These are phyloP conservation scores for Batrachochytrium dendrobatidis DNA, from an alignment of 371 early-diverging fungal species.

Conservation along the genomic window DNA sequence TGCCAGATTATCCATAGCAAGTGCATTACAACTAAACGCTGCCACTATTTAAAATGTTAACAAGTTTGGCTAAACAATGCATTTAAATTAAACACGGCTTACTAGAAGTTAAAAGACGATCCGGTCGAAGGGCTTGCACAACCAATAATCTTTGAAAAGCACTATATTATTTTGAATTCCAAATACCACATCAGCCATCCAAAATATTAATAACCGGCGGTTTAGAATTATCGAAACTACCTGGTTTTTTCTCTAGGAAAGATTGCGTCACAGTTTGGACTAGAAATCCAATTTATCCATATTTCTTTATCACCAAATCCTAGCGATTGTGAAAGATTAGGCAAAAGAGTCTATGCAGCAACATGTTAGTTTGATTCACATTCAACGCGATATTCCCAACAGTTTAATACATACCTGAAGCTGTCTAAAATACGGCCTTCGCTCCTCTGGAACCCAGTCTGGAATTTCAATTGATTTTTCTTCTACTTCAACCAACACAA, in stretches of 20 bases:
- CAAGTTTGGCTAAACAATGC: not conserved
- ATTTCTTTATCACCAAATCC: conserved; percentile 23
- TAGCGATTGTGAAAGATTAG: conserved; percentile 15
- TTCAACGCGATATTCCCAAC: conserved; percentile 1
- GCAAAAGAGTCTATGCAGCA: conserved; percentile 10
- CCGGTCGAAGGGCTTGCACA: conserved; percentile 41
- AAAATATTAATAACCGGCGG: not conserved
- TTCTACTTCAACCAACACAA: conserved; percentile 24
- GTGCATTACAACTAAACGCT: conserved; percentile 27
- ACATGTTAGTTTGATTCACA: no score
- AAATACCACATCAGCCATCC: not conserved
- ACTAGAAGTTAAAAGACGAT: conserved; percentile 39
- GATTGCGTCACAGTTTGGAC: conserved; percentile 25
- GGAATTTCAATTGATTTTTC: conserved; percentile 23
- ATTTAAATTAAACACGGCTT: conserved; percentile 8
- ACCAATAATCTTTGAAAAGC: conserved; percentile 42
- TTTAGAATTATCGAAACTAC: conserved; percentile 6
- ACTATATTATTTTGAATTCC: conserved; percentile 12
- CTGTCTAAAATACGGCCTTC: conserved; percentile 15
- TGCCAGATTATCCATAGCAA: conserved; percentile 29
- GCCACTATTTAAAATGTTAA: conserved; percentile 19
- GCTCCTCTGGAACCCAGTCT: conserved; percentile 38
- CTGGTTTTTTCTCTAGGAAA: conserved; percentile 23
- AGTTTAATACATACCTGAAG: conserved; percentile 19
- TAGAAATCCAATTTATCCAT: conserved; percentile 37